phyloP scores from a whole-genome alignment of 2,329 filamentous ascomycete genomes.

The Cercospora citrullina region DNA sequence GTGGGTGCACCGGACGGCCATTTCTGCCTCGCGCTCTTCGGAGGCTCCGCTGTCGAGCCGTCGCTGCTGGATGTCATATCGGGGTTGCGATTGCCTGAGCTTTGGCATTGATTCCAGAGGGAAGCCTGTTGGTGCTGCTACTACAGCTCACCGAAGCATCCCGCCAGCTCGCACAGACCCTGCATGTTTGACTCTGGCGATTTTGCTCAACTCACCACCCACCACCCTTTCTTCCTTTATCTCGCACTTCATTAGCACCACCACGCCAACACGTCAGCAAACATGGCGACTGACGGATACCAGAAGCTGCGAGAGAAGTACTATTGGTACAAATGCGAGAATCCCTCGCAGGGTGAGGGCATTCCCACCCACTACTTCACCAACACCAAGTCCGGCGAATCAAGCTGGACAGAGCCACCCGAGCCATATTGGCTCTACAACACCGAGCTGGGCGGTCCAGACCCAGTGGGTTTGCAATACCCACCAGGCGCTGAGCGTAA shows the following conservation, averaged over 20 bases:
- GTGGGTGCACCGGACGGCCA: background rate
- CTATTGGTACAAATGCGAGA: constrained; percentile 23
- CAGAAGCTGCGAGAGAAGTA: constrained; percentile 22
- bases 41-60: background rate
- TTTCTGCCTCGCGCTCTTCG: background rate
- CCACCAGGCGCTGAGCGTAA: constrained; percentile 8
- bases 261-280: background rate
- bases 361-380: constrained; percentile 32
- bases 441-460: constrained; percentile 23
- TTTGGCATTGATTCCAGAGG: background rate
- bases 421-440: constrained; percentile 39
- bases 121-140: background rate
- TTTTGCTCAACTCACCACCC: background rate
- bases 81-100: background rate
- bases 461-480: constrained; percentile 18
- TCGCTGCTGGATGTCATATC: background rate
- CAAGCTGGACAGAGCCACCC: constrained; percentile 33
- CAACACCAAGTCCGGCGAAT: constrained; percentile 32
- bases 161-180: background rate
- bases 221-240: background rate
- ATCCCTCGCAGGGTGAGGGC: constrained; percentile 13
- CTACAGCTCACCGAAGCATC: background rate
- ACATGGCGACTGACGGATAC: constrained; percentile 3
- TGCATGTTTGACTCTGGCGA: background rate
- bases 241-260: constrained; percentile 1